A percentile compares a stretch with the other conserved stretches of the same genome.
These are phyloP conservation scores for Fraxinus floribunda DNA, from an alignment of 305 asterid species.

Conservation along the genomic window DNA sequence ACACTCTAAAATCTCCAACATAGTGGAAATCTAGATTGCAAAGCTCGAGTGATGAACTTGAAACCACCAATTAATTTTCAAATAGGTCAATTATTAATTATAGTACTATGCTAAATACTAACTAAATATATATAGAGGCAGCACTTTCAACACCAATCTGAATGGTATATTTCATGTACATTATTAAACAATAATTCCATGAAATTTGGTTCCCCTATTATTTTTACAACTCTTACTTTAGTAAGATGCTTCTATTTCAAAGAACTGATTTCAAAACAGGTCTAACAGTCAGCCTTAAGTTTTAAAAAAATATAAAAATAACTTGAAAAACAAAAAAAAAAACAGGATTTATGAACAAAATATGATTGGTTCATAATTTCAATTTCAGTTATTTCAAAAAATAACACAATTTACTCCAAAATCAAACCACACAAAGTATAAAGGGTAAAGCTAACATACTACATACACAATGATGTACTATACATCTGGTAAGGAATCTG, in stretches of 20 bases:
- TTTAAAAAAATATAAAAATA: no score
- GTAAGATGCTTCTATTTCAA: neutral
- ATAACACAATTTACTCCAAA: neutral
- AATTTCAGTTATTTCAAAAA: neutral
- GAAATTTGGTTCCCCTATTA: neutral
- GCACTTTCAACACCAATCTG: neutral
- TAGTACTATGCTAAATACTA: neutral
- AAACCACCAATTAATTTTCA: neutral
- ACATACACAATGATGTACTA: neutral
- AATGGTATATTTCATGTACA: neutral
- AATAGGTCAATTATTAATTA: neutral
- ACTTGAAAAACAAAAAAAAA: neutral
- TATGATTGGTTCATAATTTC: neutral
- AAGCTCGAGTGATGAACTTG: neutral
- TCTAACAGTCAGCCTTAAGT: neutral
- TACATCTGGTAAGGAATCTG: neutral
- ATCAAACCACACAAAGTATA: neutral
- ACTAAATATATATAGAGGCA: neutral
- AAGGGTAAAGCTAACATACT: neutral
- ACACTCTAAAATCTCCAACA: neutral
- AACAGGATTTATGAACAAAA: neutral
- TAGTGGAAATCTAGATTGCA: neutral
- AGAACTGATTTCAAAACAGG: neutral
- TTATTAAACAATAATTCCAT: neutral
- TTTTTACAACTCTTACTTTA: neutral